These are phyloP conservation scores for Phytopythium boreale DNA, from an alignment of 352 stramenopile genomes.

Conservation along the genomic window DNA sequence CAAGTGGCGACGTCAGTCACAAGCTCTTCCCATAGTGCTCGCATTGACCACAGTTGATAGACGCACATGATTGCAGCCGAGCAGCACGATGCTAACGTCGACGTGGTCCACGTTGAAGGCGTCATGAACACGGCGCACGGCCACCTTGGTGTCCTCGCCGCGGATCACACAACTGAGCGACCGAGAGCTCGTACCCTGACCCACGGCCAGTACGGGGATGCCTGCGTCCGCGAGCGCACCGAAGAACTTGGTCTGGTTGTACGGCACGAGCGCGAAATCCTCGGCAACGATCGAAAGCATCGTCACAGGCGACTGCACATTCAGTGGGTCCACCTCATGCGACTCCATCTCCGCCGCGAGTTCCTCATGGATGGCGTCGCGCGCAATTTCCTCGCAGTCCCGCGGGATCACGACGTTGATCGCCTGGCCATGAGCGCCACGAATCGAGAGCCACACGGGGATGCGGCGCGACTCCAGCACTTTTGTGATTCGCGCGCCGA, in stretches of 20 bases:
- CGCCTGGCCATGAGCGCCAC: slow-evolving; percentile 74
- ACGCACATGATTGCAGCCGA: slow-evolving; percentile 66
- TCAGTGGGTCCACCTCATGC: slow-evolving; percentile 70
- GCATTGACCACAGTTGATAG: not conserved
- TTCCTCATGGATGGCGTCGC: slow-evolving; percentile 47
- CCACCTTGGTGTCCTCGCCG: slow-evolving; percentile 65
- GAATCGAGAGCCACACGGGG: slow-evolving; percentile 79
- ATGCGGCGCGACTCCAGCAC: slow-evolving; percentile 59
- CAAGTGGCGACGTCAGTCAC: not conserved
- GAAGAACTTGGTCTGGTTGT: slow-evolving; percentile 79
- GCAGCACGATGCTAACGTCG: slow-evolving; percentile 64
- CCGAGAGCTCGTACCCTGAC: slow-evolving; percentile 75
- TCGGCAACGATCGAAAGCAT: slow-evolving; percentile 85
- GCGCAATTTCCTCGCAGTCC: slow-evolving; percentile 26
- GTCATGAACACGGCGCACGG: slow-evolving; percentile 73
- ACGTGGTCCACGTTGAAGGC: slow-evolving; percentile 79
- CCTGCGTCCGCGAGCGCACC: slow-evolving; percentile 58
- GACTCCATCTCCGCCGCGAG: slow-evolving; percentile 57
- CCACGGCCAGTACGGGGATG: slow-evolving; percentile 72
- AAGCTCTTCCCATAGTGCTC: not conserved
- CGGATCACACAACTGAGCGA: slow-evolving; percentile 76
- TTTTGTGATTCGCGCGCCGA: slow-evolving; percentile 73
- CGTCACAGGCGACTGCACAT: slow-evolving; percentile 66
- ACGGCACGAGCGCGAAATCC: slow-evolving; percentile 68
- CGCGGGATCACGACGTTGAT: slow-evolving; percentile 74